Evolutionary conservation across 495 filamentous ascomycete species (phyloP), one percentile per base, ranked within the genome.

Genomic region (Neurospora sp.): DNA sequence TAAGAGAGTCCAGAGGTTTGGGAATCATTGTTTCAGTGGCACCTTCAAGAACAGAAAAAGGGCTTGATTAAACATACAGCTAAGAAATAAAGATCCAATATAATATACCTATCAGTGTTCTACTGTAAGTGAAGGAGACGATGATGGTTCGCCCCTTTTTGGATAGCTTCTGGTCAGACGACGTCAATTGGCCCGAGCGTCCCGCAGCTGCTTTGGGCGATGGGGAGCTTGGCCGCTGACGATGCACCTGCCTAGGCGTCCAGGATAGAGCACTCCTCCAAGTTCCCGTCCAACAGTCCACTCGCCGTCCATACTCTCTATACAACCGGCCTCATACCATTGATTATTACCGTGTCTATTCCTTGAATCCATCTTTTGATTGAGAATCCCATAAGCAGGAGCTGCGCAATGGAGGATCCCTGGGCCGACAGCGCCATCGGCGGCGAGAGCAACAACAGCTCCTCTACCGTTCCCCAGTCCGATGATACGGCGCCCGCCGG

Each of bases 341-440:
- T 65, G 53, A 14, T 65, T 37, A 14, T 65, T 18, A 65, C 31
- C 27, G 22, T 37, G 53, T 16, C 53, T 18, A 37, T 65, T 37
- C 27, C 27, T 65, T 65, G 27, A 37, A 16, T 65, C 53, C 53
- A 35, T 37, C 22, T 8, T 65, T 35, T 1, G 27, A 8, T 18
- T 35, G 53, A 18, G 14, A 65, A 37, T 65, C 27, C 53, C 31
- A 65, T 27, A 37, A 65, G 12, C 53, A 65, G 27, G 27, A 65
- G 53, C 53, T 65, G 40, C 61, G 76, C 72, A 74, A 81, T 78
- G 77, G 81, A 82, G 73, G 79, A 81, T 41, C 81, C 82, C 22
- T 83, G 82, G 81, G 82, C 81, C 72, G 81, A 82, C 72, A 75
- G 72, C 45, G 44, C 53, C 70, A 68, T 65, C 74, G 71, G 75